A percentile compares a stretch with the other conserved stretches of the same genome.
Conservation (phyloP, 768 basidiomycete species). For the Tulasnella sp. region DNA sequence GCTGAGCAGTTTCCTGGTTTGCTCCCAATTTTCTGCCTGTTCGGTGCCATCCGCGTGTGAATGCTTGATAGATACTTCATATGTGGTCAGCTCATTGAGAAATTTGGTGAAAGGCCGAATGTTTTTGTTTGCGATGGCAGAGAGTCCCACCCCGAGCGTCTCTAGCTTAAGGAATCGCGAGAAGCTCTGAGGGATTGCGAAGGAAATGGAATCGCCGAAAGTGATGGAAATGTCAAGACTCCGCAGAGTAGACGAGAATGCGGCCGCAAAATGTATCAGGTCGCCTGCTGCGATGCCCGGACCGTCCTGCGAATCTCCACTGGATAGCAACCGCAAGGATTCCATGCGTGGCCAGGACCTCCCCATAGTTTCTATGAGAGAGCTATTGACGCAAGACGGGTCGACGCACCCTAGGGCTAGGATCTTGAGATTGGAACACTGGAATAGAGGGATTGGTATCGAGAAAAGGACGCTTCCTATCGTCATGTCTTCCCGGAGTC, state of each 20-base stretch:
- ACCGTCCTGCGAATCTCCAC: not conserved
- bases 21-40: not conserved
- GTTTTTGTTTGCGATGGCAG: not conserved
- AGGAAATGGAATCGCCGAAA: not conserved
- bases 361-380: not conserved
- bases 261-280: not conserved
- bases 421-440: not conserved
- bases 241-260: not conserved
- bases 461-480: not conserved
- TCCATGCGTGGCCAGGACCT: not conserved
- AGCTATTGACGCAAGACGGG: not conserved
- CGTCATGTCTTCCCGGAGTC: not conserved
- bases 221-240: not conserved
- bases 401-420: not conserved
- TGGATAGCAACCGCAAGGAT: not conserved
- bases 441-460: not conserved
- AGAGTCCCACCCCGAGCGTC: not conserved
- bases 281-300: not conserved
- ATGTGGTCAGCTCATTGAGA: not conserved
- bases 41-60: not conserved
- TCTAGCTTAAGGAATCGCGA: not conserved
- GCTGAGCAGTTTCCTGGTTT: not conserved
- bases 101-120: not conserved
- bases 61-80: not conserved
- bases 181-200: not conserved